phyloP scores from a whole-genome alignment of 768 basidiomycete genomes.

The Exsudoporus frostii region DNA sequence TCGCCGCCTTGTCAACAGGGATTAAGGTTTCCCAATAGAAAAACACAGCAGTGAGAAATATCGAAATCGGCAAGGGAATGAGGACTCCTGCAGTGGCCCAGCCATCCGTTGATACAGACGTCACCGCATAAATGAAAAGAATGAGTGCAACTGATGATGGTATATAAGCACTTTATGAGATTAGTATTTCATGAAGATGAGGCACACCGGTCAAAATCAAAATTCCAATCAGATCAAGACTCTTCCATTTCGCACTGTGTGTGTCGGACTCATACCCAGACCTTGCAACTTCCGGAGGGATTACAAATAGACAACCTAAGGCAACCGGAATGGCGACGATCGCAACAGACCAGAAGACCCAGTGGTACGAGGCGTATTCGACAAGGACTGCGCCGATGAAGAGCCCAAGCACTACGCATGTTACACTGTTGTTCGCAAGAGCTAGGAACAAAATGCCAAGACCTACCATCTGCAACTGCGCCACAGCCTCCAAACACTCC shows the following conservation, averaged over 20 bases:
- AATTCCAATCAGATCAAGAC: slow-evolving; percentile 40
- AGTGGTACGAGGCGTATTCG: slow-evolving; percentile 40
- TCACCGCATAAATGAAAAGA: slow-evolving; percentile 43
- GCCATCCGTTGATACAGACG: slow-evolving; percentile 45
- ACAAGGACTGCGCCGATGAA: slow-evolving; percentile 45
- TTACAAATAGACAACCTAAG: slow-evolving; percentile 30
- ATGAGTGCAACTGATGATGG: slow-evolving; percentile 32
- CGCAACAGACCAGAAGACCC: slow-evolving; percentile 50
- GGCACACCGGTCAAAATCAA: slow-evolving; percentile 35
- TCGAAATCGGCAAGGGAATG: slow-evolving; percentile 44
- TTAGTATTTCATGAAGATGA: not conserved
- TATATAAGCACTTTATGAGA: not conserved
- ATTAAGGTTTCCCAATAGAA: slow-evolving; percentile 49
- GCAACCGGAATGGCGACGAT: slow-evolving; percentile 37
- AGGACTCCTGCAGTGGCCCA: slow-evolving; percentile 48
- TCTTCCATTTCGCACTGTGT: slow-evolving; percentile 21
- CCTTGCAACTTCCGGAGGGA: slow-evolving; percentile 27
- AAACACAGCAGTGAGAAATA: slow-evolving; percentile 40
- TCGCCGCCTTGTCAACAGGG: slow-evolving; percentile 39
- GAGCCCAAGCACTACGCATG: slow-evolving; percentile 37
- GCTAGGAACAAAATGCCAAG: not conserved
- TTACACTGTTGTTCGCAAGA: not conserved
- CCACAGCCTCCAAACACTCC: slow-evolving; percentile 45
- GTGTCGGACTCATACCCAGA: not conserved
- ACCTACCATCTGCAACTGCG: slow-evolving; percentile 42